These are phyloP conservation scores for Coprinellus micaceus DNA, from an alignment of 768 basidiomycete species.

Conservation along the genomic window DNA sequence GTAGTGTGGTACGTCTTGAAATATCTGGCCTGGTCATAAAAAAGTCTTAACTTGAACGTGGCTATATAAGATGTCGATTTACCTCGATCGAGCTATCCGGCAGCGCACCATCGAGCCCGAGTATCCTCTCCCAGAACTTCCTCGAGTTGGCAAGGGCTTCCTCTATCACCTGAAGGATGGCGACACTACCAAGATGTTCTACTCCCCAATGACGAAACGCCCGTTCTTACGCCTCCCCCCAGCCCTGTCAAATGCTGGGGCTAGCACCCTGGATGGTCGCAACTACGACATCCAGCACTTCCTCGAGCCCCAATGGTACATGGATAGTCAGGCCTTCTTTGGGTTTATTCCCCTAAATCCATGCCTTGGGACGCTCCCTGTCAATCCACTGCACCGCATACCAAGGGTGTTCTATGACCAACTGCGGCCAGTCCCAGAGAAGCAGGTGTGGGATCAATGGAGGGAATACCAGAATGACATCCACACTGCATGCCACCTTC, in stretches of 20 bases:
- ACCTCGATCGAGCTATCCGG: neutral
- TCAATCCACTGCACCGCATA: neutral
- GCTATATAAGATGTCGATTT: neutral
- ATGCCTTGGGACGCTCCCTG: neutral
- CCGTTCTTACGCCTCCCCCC: neutral
- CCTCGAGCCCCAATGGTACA: neutral
- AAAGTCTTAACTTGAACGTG: neutral
- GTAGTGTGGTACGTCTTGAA: neutral
- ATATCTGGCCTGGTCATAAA: no score
- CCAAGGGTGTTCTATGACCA: neutral
- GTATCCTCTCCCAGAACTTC: neutral
- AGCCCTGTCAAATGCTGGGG: neutral
- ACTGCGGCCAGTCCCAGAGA: neutral
- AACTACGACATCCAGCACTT: neutral
- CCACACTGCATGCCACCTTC: neutral
- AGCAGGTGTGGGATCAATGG: neutral
- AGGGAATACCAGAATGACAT: neutral
- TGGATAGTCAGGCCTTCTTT: neutral
- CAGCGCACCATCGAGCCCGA: neutral
- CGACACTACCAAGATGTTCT: neutral
- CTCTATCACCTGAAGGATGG: neutral
- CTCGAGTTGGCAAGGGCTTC: neutral
- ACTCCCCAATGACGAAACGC: neutral
- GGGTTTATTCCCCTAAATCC: neutral
- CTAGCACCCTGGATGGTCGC: neutral